Evolutionary conservation across 306 rosid species (phyloP), one percentile per base, ranked within the genome.

Genomic region (Ceratonia siliqua): DNA sequence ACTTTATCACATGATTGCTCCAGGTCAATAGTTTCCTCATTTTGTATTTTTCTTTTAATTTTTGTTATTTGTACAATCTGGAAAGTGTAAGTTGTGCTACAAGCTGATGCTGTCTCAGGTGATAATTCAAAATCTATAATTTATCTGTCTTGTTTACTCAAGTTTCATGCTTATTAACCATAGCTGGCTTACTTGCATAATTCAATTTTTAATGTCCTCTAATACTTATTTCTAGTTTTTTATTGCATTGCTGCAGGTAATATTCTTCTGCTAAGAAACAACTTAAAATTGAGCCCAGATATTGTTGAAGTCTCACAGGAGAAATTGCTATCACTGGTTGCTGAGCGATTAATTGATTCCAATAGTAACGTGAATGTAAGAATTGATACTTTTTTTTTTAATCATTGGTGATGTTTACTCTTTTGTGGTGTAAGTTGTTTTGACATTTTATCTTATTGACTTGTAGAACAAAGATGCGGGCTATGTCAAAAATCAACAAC

Each of bases 251-350:
- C 63, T 84, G 80, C 94, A 94, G 98, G 98, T 78, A 94, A 94
- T 21, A 68, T 94, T 80, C 97, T 94, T 68, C 87, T 92, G 41
- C 84, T 94, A 62, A 85, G 85, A 81, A 94, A 94, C 87, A 83
- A 85, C 85, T 80, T 94, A 77, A 82, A 76, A 82, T 77, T 94
- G 87, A 88, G 90, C 67, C 82, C 92, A 27, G 97, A 94, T 79
- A 85, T 85, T 30, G 62, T 88, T 36, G 97, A 91, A 84, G 89
- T 94, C 76, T 91, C 98, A 20, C 98, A 91, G 82, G 97, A 94
- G 87, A 91, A 90, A 82, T 80, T 94, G 63, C 93, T 94, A 62
- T 87, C 97, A 4, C 83, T 94, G 62, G 94, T 94, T 71, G 96
- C 97, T 52, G 98, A 91, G 53, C 79, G 89, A 67, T 66, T 94